Percentiles rank a stretch among this genome's conserved stretches.
Conservation (phyloP, 768 basidiomycete species). For the Naganishia onofrii region DNA sequence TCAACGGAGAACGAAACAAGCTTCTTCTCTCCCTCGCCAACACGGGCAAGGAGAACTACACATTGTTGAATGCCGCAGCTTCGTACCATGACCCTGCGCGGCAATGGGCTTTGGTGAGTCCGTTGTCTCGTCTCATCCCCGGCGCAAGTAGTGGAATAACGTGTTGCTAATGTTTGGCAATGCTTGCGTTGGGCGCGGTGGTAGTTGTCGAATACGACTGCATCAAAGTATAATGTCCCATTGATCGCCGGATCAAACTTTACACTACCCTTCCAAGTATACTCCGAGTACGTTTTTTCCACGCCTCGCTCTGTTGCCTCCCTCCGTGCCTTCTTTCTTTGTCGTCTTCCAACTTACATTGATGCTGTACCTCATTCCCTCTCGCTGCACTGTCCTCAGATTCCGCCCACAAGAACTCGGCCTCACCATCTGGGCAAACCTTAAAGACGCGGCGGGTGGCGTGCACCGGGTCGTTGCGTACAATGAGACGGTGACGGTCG, state of each 20-base stretch:
- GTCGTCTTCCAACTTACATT: background rate
- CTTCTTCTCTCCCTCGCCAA: constrained; percentile 44
- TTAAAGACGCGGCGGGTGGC: constrained; percentile 35
- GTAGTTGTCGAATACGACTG: constrained; percentile 46
- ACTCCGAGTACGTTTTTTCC: constrained; percentile 46
- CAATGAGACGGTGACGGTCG: constrained; percentile 53
- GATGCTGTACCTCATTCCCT: background rate
- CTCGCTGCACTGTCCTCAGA: constrained; percentile 24
- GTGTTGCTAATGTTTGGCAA: background rate
- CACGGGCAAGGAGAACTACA: constrained; percentile 45
- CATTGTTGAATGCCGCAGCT: constrained; percentile 45
- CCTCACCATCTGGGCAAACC: constrained; percentile 50
- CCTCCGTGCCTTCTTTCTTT: background rate
- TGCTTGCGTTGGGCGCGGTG: background rate
- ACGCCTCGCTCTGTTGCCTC: background rate
- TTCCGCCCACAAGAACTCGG: constrained; percentile 49
- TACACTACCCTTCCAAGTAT: constrained; percentile 44
- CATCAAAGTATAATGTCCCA: constrained; percentile 47
- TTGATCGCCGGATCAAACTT: constrained; percentile 49
- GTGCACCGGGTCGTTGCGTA: constrained; percentile 46
- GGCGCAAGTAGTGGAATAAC: background rate
- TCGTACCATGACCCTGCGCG: constrained; percentile 46
- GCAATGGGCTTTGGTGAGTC: constrained; percentile 48
- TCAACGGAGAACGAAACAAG: constrained; percentile 48
- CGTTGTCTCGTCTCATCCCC: too few species aligned